Conservation (phyloP, 176 grass and related monocot species). For the Aegilops longissima region DNA sequence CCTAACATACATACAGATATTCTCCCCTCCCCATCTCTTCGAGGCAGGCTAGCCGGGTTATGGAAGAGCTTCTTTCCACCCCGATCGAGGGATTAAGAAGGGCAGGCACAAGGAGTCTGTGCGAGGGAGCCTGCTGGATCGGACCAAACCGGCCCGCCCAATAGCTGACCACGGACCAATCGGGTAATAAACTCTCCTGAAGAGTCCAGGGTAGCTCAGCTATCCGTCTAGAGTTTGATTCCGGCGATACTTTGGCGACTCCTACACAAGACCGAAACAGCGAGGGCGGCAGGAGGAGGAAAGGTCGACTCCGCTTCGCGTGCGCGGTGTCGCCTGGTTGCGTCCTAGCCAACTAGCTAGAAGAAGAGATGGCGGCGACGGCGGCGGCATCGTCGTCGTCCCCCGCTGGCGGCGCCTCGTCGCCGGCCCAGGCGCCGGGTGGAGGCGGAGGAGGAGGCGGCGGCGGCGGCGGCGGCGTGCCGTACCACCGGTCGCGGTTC, state of each 20-base stretch:
- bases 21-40: not conserved
- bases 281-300: accelerated
- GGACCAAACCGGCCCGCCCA: not conserved
- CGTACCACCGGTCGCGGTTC: conserved; percentile 69
- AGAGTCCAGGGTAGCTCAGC: not conserved
- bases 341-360: not conserved
- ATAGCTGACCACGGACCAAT: not conserved
- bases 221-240: not conserved
- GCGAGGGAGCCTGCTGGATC: not conserved
- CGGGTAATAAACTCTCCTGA: not conserved
- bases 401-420: conserved; percentile 17
- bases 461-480: not conserved
- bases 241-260: not conserved
- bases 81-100: not conserved
- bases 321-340: not conserved
- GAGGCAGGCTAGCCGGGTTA: not conserved
- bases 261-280: not conserved
- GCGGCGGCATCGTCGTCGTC: conserved; percentile 38
- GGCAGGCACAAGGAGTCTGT: too few relatives aligned
- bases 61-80: not conserved
- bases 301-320: not conserved
- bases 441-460: not conserved
- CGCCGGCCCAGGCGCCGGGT: conserved; percentile 8
- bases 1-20: too few relatives aligned
- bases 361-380: not conserved